Evolutionary conservation across 1,139 yeast species (phyloP).

Genomic region (Waltiozyma sp.): DNA sequence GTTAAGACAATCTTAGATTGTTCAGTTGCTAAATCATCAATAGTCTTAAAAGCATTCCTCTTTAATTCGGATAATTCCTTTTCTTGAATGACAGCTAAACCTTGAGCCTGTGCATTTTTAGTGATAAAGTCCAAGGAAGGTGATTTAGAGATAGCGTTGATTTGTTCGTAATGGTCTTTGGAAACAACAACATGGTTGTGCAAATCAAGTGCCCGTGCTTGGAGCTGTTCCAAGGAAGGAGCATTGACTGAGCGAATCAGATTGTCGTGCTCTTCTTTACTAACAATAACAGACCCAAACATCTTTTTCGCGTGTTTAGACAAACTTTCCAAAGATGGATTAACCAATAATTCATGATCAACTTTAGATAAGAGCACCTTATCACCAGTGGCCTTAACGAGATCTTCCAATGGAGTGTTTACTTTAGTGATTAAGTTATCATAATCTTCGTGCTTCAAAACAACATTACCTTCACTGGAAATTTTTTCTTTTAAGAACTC

Average conservation of each 20-base stretch:
- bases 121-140: slow-evolving; percentile 11
- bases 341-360: slow-evolving; percentile 3
- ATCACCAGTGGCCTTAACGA: slow-evolving; percentile 4
- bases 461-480: slow-evolving; percentile 18
- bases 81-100: slow-evolving; percentile 3
- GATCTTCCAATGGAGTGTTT: slow-evolving; percentile 9
- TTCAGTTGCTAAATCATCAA: slow-evolving; percentile 5
- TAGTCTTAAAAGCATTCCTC: slow-evolving; percentile 3
- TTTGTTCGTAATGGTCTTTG: slow-evolving; percentile 13
- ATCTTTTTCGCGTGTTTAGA: slow-evolving; percentile 20
- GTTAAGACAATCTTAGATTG: slow-evolving; percentile 13
- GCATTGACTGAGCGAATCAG: slow-evolving; percentile 11
- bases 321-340: slow-evolving; percentile 15
- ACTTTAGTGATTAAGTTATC: slow-evolving; percentile 19
- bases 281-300: slow-evolving; percentile 31
- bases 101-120: slow-evolving; percentile 12
- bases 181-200: slow-evolving; percentile 19
- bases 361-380: slow-evolving; percentile 10
- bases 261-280: slow-evolving; percentile 26
- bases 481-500: slow-evolving; percentile 18
- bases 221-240: slow-evolving; percentile 20
- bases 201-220: slow-evolving; percentile 11
- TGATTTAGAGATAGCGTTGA: slow-evolving; percentile 17
- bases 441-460: slow-evolving; percentile 21
- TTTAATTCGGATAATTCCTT: slow-evolving; percentile 9